A percentile compares a stretch with the other conserved stretches of the same genome.
Conservation (phyloP, 176 grass and related monocot genomes). For the Neostapfia colusana region DNA sequence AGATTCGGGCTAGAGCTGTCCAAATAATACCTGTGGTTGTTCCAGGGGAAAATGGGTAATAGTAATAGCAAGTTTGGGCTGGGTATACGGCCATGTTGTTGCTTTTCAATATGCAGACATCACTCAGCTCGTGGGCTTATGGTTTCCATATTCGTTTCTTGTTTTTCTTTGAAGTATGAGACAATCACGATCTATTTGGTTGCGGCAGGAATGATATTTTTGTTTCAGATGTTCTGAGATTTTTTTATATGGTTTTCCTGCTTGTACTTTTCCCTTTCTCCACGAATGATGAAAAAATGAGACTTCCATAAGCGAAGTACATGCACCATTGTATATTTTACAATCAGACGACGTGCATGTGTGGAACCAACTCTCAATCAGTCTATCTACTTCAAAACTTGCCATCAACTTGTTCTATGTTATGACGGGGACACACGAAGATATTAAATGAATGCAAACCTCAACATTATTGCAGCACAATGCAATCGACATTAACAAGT, state of each 20-base stretch:
- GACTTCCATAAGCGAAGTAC: too few species aligned
- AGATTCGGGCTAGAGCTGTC: background rate
- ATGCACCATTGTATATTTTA: background rate
- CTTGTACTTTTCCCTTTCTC: too few species aligned
- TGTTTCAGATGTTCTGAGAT: background rate
- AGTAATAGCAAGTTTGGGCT: constrained; percentile 40
- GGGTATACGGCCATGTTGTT: constrained; percentile 50
- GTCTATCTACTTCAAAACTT: background rate
- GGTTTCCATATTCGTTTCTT: constrained; percentile 19
- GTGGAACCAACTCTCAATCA: too few species aligned
- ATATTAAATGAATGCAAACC: background rate
- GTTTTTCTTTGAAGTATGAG: constrained; percentile 3
- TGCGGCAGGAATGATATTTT: constrained; percentile 1
- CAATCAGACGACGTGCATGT: background rate
- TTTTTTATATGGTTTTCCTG: background rate
- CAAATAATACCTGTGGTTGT: constrained; percentile 51
- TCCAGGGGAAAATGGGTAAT: constrained; percentile 44
- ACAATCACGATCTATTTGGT: constrained; percentile 16
- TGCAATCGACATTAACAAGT: background rate
- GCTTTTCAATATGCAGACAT: constrained; percentile 18
- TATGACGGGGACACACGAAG: background rate
- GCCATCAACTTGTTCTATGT: background rate
- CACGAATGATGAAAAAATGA: too few species aligned
- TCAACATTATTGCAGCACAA: background rate
- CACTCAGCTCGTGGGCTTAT: constrained; percentile 11